These are phyloP conservation scores for Solanum okadae DNA, from an alignment of 257 asterid genomes.

Conservation along the genomic window DNA sequence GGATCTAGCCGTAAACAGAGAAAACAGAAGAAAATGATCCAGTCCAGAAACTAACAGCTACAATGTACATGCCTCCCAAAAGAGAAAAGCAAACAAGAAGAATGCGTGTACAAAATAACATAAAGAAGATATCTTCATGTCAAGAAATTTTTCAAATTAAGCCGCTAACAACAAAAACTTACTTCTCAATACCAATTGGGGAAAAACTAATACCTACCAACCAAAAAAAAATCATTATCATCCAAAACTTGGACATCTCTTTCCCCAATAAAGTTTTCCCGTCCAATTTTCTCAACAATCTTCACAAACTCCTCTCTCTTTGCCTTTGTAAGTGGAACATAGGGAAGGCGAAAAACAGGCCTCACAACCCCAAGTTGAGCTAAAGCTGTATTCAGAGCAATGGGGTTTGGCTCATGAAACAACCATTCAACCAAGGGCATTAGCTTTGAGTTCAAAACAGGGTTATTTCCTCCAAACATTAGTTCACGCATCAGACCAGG, in stretches of 20 bases:
- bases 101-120: not conserved
- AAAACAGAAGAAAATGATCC: not conserved
- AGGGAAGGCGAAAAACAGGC: slow-evolving; percentile 75
- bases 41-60: not conserved
- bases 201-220: slow-evolving; percentile 55
- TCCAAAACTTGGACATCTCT: slow-evolving; percentile 54
- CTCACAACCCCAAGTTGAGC: slow-evolving; percentile 87
- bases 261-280: slow-evolving; percentile 70
- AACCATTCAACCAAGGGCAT: slow-evolving; percentile 63
- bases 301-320: slow-evolving; percentile 78
- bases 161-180: not conserved
- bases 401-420: slow-evolving; percentile 67
- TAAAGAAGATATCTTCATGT: not conserved
- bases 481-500: slow-evolving; percentile 68
- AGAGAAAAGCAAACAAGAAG: not conserved
- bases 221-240: slow-evolving; percentile 63
- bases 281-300: slow-evolving; percentile 62
- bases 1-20: not conserved
- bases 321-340: slow-evolving; percentile 56
- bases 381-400: slow-evolving; percentile 69
- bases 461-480: slow-evolving; percentile 62
- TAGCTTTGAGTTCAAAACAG: slow-evolving; percentile 40
- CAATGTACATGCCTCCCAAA: not conserved
- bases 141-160: not conserved
- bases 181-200: not conserved